Evolutionary conservation across 495 filamentous ascomycete genomes (phyloP).

Genomic region (Physcia stellaris): DNA sequence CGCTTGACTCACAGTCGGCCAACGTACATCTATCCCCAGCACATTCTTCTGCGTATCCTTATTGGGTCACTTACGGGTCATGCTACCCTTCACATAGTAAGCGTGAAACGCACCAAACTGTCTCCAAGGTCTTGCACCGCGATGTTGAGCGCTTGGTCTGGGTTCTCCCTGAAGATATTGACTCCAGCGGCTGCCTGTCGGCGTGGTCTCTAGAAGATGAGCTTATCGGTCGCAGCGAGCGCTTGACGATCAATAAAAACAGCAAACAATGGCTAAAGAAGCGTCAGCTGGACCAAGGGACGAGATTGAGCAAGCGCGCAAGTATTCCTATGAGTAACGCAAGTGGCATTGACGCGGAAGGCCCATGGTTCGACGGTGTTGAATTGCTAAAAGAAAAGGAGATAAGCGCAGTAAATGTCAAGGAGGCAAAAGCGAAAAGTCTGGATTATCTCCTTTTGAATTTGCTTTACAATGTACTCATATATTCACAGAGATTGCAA

Average conservation of each 20-base stretch:
- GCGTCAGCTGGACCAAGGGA: slow-evolving; percentile 18
- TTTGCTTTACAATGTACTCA: background rate
- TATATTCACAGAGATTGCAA: slow-evolving; percentile 28
- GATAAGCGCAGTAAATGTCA: slow-evolving; percentile 34
- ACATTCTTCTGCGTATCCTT: slow-evolving; percentile 14
- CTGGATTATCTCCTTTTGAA: background rate
- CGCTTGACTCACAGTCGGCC: slow-evolving; percentile 27
- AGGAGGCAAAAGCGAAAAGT: slow-evolving; percentile 32
- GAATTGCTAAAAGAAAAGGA: slow-evolving; percentile 43
- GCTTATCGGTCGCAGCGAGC: slow-evolving; percentile 31
- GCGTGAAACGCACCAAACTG: background rate
- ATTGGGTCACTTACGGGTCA: slow-evolving; percentile 28
- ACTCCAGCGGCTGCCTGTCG: slow-evolving; percentile 34
- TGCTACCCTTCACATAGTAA: slow-evolving; percentile 11
- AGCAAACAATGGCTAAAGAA: slow-evolving; percentile 13
- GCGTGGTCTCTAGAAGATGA: slow-evolving; percentile 29
- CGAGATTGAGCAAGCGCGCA: slow-evolving; percentile 13
- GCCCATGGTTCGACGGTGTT: slow-evolving; percentile 60
- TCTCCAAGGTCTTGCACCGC: background rate
- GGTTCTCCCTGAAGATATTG: slow-evolving; percentile 33
- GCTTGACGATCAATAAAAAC: slow-evolving; percentile 19
- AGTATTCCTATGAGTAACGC: slow-evolving; percentile 32
- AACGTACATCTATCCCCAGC: slow-evolving; percentile 29
- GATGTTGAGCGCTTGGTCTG: slow-evolving; percentile 28
- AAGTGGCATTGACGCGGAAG: slow-evolving; percentile 41